Evolutionary conservation across 345 rosid genomes (phyloP).

Genomic region (Boechera stricta): DNA sequence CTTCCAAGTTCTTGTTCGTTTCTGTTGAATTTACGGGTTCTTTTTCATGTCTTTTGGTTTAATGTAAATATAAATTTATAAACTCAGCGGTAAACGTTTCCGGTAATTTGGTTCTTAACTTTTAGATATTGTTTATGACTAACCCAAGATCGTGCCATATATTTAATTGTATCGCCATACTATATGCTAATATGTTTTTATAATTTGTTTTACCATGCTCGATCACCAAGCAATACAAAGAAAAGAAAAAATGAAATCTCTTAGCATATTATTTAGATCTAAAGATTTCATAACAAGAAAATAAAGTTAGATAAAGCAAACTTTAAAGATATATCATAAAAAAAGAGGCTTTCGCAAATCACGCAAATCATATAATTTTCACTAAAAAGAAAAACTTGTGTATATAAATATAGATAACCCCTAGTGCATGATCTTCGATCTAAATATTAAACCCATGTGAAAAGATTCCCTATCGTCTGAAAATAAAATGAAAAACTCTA

Average conservation of each 20-base stretch:
- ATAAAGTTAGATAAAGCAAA: slow-evolving; percentile 23
- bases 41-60: not conserved
- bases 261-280: slow-evolving; percentile 23
- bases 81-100: not conserved
- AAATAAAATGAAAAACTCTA: slow-evolving; percentile 34
- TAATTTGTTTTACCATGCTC: not conserved
- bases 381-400: slow-evolving; percentile 19
- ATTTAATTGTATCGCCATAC: not conserved
- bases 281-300: slow-evolving; percentile 21
- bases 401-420: slow-evolving; percentile 10
- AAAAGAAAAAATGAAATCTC: slow-evolving; percentile 5
- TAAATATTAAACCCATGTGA: slow-evolving; percentile 46
- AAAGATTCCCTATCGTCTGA: slow-evolving; percentile 46
- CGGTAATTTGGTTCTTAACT: not conserved
- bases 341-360: slow-evolving; percentile 36
- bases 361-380: slow-evolving; percentile 31
- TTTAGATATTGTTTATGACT: not conserved
- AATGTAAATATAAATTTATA: slow-evolving; percentile 14
- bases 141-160: slow-evolving; percentile 3
- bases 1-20: not conserved
- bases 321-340: slow-evolving; percentile 18
- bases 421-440: slow-evolving; percentile 27
- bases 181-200: not conserved
- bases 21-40: not conserved
- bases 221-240: slow-evolving; percentile 16